Conservation (phyloP, 441 rosid species). For the Pelargonium hybrid region DNA sequence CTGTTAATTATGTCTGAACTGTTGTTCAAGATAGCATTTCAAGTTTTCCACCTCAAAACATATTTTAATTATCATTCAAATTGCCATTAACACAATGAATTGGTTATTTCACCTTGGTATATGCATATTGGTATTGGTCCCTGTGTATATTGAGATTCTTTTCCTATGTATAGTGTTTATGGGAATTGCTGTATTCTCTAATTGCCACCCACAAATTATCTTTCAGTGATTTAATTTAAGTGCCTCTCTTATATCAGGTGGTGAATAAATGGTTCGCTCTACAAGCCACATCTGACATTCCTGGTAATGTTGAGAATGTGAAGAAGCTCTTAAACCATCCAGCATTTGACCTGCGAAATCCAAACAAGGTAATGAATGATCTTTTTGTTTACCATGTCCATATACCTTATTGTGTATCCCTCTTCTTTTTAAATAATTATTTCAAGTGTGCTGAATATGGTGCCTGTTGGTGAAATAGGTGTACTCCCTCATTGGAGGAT, state of each 20-base stretch:
- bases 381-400: neutral
- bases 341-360: constrained; percentile 83
- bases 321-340: constrained; percentile 63
- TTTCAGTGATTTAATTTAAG: neutral
- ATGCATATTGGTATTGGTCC: too few relatives aligned
- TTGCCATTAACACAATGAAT: too few relatives aligned
- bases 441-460: neutral
- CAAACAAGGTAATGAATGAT: constrained; percentile 54
- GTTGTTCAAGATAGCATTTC: too few relatives aligned
- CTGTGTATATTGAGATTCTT: too few relatives aligned
- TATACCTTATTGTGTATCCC: neutral
- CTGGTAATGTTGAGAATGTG: constrained; percentile 76
- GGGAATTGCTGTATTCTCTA: neutral
- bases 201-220: neutral
- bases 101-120: neutral
- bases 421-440: neutral
- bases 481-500: constrained; percentile 78
- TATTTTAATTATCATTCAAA: too few relatives aligned
- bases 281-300: constrained; percentile 75
- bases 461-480: constrained; percentile 33
- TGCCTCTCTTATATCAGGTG: constrained; percentile 39
- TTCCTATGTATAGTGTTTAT: too few relatives aligned
- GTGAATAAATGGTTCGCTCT: constrained; percentile 95
- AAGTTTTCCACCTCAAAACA: too few relatives aligned
- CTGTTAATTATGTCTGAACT: too few relatives aligned